phyloP scores from a whole-genome alignment of 371 early-diverging fungal genomes.

The Rhizopus arrhizus region DNA sequence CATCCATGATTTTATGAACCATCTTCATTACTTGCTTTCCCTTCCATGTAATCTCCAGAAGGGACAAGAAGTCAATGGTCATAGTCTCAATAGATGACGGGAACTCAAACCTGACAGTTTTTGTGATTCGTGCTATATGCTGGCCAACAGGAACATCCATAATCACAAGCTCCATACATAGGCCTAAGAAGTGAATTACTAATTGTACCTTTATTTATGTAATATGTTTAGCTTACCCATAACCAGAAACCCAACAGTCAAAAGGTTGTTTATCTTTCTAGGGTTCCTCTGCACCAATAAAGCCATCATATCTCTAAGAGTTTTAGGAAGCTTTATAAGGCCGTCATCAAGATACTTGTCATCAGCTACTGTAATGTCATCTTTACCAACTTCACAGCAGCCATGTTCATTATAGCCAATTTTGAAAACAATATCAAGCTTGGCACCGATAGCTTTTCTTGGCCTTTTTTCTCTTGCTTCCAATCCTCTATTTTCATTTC shows the following conservation, averaged over 20 bases:
- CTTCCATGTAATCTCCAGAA: conserved; percentile 3
- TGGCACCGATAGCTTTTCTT: conserved; percentile 13
- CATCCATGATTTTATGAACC: background rate
- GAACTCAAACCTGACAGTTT: conserved; percentile 10
- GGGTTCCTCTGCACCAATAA: conserved; percentile 2
- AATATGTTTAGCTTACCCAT: conserved; percentile 14
- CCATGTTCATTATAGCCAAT: conserved; percentile 4
- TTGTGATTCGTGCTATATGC: background rate
- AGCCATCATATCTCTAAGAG: conserved; percentile 12
- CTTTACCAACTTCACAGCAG: conserved; percentile 14
- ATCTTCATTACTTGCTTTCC: conserved; percentile 9
- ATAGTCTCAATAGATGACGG: background rate
- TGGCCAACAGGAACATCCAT: conserved; percentile 9
- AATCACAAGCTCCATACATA: conserved; percentile 6
- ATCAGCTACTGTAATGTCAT: conserved; percentile 3
- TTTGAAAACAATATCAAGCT: conserved; percentile 14
- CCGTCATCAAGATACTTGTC: conserved; percentile 21
- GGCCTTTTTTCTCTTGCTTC: conserved; percentile 6
- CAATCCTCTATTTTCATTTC: conserved; percentile 6
- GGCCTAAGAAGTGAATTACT: background rate
- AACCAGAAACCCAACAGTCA: conserved; percentile 11
- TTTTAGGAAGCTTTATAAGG: conserved; percentile 15
- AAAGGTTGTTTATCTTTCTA: conserved; percentile 4
- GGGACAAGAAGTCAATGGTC: background rate
- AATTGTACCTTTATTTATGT: too few species aligned